phyloP scores from a whole-genome alignment of 139 green algal species.

The Chlamydomonas sphaeroides region DNA sequence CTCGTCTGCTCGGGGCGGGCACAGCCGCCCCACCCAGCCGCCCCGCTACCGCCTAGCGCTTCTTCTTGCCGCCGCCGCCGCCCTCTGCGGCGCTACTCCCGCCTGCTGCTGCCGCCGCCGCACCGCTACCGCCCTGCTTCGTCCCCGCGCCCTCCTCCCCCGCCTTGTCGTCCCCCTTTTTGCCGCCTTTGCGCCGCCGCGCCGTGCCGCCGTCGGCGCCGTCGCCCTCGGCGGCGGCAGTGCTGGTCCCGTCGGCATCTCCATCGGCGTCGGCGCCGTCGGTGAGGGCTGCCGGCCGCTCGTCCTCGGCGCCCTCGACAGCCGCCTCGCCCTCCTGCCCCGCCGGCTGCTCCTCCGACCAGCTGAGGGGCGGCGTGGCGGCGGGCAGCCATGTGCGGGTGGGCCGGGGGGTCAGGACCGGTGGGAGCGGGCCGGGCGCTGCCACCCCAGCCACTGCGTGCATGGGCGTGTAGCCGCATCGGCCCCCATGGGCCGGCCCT shows the following conservation, averaged over 20 bases:
- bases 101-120: not conserved
- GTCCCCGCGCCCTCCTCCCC: not conserved
- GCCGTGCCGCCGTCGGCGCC: not conserved
- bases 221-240: not conserved
- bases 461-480: too few species aligned
- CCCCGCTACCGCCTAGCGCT: too few species aligned
- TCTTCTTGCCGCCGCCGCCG: conserved; percentile 24
- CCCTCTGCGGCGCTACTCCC: too few species aligned
- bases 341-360: conserved; percentile 14
- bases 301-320: not conserved
- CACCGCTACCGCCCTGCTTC: not conserved
- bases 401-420: not conserved
- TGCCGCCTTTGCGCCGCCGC: conserved; percentile 25
- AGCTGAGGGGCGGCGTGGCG: not conserved
- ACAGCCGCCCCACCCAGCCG: too few species aligned
- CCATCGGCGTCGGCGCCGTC: not conserved
- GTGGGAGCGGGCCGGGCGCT: too few species aligned
- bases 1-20: too few species aligned
- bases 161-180: not conserved
- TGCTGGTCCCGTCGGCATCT: not conserved
- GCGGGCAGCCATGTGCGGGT: not conserved
- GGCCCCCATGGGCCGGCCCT: too few species aligned
- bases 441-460: too few species aligned
- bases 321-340: not conserved
- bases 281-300: too few species aligned